phyloP scores from a whole-genome alignment of 306 rosid species.

The Quercus cerris region DNA sequence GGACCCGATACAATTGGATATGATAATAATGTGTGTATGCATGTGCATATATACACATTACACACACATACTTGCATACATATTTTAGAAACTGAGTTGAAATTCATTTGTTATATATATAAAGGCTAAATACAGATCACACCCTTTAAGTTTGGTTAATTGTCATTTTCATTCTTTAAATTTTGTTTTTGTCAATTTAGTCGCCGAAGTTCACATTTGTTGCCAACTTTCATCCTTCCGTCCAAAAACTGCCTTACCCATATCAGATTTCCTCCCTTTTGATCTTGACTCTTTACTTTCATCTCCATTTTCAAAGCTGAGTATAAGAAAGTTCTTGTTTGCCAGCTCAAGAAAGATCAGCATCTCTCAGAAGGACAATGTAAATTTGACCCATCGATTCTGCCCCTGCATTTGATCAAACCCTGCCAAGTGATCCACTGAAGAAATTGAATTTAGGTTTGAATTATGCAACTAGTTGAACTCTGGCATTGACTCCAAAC shows the following conservation, averaged over 20 bases:
- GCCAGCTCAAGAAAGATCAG: conserved; percentile 55
- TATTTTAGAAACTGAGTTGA: neutral
- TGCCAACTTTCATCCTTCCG: too few relatives aligned
- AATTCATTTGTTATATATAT: neutral
- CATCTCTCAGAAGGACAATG: conserved; percentile 51
- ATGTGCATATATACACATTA: neutral
- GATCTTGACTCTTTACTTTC: conserved; percentile 28
- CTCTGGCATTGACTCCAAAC: conserved; percentile 64
- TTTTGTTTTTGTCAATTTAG: too few relatives aligned
- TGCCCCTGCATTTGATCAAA: conserved; percentile 23
- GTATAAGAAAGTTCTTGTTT: conserved; percentile 54
- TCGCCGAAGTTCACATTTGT: too few relatives aligned
- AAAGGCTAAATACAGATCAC: too few relatives aligned
- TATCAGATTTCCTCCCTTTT: conserved; percentile 24
- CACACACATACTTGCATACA: neutral
- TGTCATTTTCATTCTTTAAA: too few relatives aligned
- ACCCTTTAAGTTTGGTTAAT: too few relatives aligned
- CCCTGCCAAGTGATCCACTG: conserved; percentile 42
- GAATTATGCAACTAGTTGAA: conserved; percentile 7
- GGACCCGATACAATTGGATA: neutral
- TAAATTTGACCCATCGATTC: conserved; percentile 45
- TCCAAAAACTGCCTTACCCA: neutral
- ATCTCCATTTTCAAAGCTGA: conserved; percentile 53
- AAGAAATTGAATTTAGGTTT: conserved; percentile 31
- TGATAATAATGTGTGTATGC: neutral